Conservation (phyloP, 2,329 filamentous ascomycete species). For the Aureobasidium sp. region DNA sequence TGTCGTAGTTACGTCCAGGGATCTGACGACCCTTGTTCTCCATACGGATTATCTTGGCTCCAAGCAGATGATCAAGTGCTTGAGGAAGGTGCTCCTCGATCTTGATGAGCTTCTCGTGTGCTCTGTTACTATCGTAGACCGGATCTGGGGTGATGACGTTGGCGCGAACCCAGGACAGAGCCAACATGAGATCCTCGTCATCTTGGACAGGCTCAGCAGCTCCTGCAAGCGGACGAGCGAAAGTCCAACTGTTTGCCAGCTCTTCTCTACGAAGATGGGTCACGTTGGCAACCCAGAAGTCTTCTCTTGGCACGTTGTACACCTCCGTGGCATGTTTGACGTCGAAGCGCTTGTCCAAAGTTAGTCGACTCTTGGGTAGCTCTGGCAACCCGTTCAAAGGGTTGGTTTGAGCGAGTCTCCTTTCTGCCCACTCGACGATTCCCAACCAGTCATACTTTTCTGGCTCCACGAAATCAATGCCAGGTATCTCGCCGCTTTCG, state of each 20-base stretch:
- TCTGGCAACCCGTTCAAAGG: conserved; percentile 24
- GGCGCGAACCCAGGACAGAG: conserved; percentile 52
- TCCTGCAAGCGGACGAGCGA: conserved; percentile 22
- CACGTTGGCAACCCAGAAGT: conserved; percentile 49
- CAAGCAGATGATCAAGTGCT: conserved; percentile 62
- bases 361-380: conserved; percentile 31
- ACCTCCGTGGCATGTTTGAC: conserved; percentile 44
- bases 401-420: conserved; percentile 26
- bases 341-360: conserved; percentile 51
- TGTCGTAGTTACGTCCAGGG: conserved; percentile 68
- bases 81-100: conserved; percentile 40
- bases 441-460: conserved; percentile 73
- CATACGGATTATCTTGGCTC: conserved; percentile 63
- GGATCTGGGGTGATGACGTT: conserved; percentile 47
- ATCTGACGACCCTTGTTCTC: conserved; percentile 65
- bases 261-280: conserved; percentile 52
- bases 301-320: conserved; percentile 57
- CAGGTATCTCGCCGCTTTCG: conserved; percentile 64
- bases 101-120: conserved; percentile 42
- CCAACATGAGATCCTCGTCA: conserved; percentile 29
- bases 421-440: conserved; percentile 73
- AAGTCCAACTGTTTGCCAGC: conserved; percentile 24
- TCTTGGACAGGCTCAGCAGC: conserved; percentile 21
- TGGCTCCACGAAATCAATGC: conserved; percentile 70
- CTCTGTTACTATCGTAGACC: conserved; percentile 42